Conservation (phyloP, 768 basidiomycete species). For the Lactarius hatsudake region DNA sequence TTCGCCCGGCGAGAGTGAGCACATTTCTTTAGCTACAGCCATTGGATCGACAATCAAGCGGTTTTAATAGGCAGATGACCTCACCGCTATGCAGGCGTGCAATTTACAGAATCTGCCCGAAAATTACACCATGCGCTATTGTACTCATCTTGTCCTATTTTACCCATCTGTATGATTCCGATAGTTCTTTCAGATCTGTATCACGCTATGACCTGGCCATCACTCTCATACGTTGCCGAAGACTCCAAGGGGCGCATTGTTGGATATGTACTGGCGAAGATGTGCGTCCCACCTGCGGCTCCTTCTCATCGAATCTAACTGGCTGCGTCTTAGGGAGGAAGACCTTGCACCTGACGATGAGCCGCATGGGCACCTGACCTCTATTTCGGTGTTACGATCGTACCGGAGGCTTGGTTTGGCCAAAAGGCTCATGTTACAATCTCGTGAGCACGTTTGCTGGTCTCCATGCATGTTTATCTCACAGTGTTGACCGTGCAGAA, state of each 20-base stretch:
- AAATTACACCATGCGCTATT: slow-evolving; percentile 83
- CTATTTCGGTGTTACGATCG: slow-evolving; percentile 89
- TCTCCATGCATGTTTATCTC: not conserved
- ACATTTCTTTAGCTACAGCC: not conserved
- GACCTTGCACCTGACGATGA: slow-evolving; percentile 56
- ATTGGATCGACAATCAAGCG: slow-evolving; percentile 25
- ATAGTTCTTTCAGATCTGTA: not conserved
- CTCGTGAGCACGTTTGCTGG: slow-evolving; percentile 56
- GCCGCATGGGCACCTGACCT: slow-evolving; percentile 90
- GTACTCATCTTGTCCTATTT: slow-evolving; percentile 39
- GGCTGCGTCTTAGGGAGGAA: slow-evolving; percentile 53
- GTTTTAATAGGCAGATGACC: slow-evolving; percentile 67
- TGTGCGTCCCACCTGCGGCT: slow-evolving; percentile 48
- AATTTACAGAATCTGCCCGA: slow-evolving; percentile 93
- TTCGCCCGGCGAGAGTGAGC: slow-evolving; percentile 39
- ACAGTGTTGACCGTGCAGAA: slow-evolving; percentile 46
- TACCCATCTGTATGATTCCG: not conserved
- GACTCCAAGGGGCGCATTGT: slow-evolving; percentile 87
- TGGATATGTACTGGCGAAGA: slow-evolving; percentile 94
- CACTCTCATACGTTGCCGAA: slow-evolving; percentile 90
- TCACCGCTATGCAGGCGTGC: slow-evolving; percentile 90
- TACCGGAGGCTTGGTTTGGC: slow-evolving; percentile 91
- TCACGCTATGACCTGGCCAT: slow-evolving; percentile 75
- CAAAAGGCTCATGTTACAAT: slow-evolving; percentile 90
- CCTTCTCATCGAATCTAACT: slow-evolving; percentile 3